A percentile compares a stretch with the other conserved stretches of the same genome.
These are phyloP conservation scores for Hyphopichia fennica DNA, from an alignment of 1,139 yeast species.

Conservation along the genomic window DNA sequence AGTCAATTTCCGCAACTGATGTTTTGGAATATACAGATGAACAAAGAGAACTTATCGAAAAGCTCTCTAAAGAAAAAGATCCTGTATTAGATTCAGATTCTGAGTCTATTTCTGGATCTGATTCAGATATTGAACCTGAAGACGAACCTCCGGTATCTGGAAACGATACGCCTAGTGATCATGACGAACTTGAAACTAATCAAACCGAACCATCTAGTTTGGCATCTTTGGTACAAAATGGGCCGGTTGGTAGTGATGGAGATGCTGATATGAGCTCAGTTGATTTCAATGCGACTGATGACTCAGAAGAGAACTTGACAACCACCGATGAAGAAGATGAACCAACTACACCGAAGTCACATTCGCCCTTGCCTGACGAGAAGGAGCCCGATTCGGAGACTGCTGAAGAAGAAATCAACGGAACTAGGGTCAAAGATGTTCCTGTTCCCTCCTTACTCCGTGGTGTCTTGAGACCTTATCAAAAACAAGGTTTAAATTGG, in stretches of 20 bases:
- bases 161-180: slow-evolving; percentile 9
- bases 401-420: slow-evolving; percentile 40
- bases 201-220: slow-evolving; percentile 15
- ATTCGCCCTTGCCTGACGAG: slow-evolving; percentile 7
- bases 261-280: slow-evolving; percentile 9
- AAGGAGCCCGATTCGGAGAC: slow-evolving; percentile 17
- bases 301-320: slow-evolving; percentile 22
- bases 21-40: slow-evolving; percentile 34
- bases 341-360: slow-evolving; percentile 23
- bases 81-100: slow-evolving; percentile 25
- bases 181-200: neutral
- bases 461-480: slow-evolving; percentile 87
- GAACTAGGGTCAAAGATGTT: slow-evolving; percentile 62
- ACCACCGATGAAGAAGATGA: slow-evolving; percentile 30
- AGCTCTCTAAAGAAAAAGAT: slow-evolving; percentile 14
- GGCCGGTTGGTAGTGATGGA: slow-evolving; percentile 10
- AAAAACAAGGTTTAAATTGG: slow-evolving; percentile 97
- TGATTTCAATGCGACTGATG: slow-evolving; percentile 16
- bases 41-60: slow-evolving; percentile 30
- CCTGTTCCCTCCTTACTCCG: slow-evolving; percentile 67
- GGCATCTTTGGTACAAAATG: slow-evolving; percentile 19
- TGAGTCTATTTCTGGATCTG: slow-evolving; percentile 12
- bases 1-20: neutral
- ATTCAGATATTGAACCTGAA: slow-evolving; percentile 10
- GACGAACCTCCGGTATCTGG: no score